Percentiles rank a stretch among this genome's conserved stretches.
Evolutionary conservation across 495 filamentous ascomycete genomes (phyloP).

Genomic region (Xylaria flabelliformis): DNA sequence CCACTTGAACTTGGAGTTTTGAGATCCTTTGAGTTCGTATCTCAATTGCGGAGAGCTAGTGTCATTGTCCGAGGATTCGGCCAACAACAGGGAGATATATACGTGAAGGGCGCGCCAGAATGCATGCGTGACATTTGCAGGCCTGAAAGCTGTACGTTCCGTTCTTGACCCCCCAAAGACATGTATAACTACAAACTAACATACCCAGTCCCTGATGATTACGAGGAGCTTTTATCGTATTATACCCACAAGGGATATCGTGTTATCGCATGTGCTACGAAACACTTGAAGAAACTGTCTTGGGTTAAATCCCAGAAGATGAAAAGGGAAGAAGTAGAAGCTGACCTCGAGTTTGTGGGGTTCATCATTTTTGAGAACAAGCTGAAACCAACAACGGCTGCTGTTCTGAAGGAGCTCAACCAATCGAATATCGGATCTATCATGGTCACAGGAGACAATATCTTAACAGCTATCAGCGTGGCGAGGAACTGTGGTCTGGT

Average conservation of each 20-base stretch:
- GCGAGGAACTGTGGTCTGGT: constrained; percentile 91
- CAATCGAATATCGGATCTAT: constrained; percentile 85
- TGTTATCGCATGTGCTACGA: constrained; percentile 96
- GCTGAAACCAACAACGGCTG: constrained; percentile 81
- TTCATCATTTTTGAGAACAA: constrained; percentile 99
- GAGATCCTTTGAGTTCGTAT: constrained; percentile 94
- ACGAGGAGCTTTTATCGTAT: constrained; percentile 82
- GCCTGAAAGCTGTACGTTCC: constrained; percentile 72
- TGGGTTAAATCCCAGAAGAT: constrained; percentile 96
- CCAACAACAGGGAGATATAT: constrained; percentile 77
- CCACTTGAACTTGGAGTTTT: constrained; percentile 83
- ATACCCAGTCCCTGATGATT: constrained; percentile 78
- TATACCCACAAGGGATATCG: constrained; percentile 96
- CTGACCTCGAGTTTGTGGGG: constrained; percentile 81
- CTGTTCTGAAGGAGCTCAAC: constrained; percentile 81
- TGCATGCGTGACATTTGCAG: constrained; percentile 92
- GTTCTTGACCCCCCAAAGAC: neutral
- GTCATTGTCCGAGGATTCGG: constrained; percentile 90
- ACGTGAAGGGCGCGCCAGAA: constrained; percentile 97
- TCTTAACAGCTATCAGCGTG: constrained; percentile 95
- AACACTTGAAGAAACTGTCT: constrained; percentile 81
- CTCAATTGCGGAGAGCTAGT: constrained; percentile 90
- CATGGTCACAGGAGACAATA: constrained; percentile 99
- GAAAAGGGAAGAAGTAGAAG: constrained; percentile 83
- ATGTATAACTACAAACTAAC: neutral